Conservation (phyloP, 306 rosid genomes). For the Cicer cuneatum region DNA sequence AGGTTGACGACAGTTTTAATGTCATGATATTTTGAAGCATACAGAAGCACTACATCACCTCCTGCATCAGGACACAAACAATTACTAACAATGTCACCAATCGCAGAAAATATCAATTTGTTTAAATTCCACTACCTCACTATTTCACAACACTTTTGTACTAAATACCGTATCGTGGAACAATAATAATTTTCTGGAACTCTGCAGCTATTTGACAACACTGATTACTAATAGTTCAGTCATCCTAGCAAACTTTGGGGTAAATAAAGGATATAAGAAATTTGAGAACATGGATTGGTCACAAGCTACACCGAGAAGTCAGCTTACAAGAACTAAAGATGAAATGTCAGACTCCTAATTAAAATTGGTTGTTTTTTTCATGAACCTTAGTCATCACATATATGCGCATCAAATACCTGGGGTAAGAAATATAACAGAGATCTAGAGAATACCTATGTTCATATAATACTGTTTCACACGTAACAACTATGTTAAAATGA, state of each 20-base stretch:
- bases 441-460: background rate
- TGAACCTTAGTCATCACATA: background rate
- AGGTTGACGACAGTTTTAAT: slow-evolving; percentile 63
- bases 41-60: slow-evolving; percentile 69
- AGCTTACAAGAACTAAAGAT: background rate
- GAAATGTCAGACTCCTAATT: background rate
- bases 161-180: too few species aligned
- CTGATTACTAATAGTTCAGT: slow-evolving; percentile 1
- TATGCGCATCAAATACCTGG: background rate
- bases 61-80: slow-evolving; percentile 55
- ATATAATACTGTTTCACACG: slow-evolving; percentile 7
- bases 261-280: background rate
- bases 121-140: too few species aligned
- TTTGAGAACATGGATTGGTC: background rate
- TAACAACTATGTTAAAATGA: background rate
- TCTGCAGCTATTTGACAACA: too few species aligned
- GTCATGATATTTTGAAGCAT: slow-evolving; percentile 73
- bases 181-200: too few species aligned
- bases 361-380: background rate
- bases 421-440: slow-evolving; percentile 16
- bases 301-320: slow-evolving; percentile 1
- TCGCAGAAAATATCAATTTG: too few species aligned
- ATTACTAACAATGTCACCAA: background rate
- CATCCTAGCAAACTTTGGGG: background rate
- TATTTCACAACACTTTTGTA: too few species aligned